Evolutionary conservation across 495 filamentous ascomycete species (phyloP).

Genomic region (Aspergillus heteromorphus): DNA sequence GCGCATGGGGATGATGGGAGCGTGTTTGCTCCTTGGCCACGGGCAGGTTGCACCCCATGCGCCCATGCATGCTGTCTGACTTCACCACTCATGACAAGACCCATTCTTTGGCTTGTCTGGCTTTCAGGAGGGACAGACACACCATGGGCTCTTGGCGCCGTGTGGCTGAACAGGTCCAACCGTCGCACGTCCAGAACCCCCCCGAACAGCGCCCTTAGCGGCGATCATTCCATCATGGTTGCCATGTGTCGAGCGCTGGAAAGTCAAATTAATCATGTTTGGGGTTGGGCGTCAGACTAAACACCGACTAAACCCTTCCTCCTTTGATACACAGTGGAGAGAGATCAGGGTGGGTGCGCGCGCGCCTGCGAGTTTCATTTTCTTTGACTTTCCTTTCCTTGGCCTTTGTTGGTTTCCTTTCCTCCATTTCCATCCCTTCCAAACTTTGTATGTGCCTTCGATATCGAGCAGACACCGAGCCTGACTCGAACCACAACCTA

Average conservation of each 20-base stretch:
- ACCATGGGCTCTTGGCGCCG: constrained; percentile 11
- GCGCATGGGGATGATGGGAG: not conserved
- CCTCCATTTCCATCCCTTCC: not conserved
- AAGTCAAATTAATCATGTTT: constrained; percentile 15
- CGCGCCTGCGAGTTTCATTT: not conserved
- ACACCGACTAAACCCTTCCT: no score
- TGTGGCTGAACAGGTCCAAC: constrained; percentile 17
- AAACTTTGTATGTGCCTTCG: not conserved
- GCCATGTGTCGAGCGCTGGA: constrained; percentile 21
- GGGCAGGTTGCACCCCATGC: not conserved
- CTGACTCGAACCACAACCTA: no score
- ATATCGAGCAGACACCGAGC: not conserved
- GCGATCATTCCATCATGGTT: constrained; percentile 26
- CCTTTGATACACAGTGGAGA: not conserved
- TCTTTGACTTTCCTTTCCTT: not conserved
- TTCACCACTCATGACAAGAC: constrained; percentile 7
- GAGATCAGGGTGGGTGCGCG: not conserved
- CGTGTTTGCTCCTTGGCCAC: not conserved
- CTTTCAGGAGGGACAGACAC: not conserved
- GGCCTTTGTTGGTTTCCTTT: not conserved
- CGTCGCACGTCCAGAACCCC: constrained; percentile 12
- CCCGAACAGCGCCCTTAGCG: constrained; percentile 15
- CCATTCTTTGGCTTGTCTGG: not conserved
- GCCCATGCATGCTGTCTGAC: constrained; percentile 13
- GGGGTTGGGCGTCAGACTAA: not conserved